Conservation (phyloP, 2,329 filamentous ascomycete genomes). For the Drechslerella dactyloides region DNA sequence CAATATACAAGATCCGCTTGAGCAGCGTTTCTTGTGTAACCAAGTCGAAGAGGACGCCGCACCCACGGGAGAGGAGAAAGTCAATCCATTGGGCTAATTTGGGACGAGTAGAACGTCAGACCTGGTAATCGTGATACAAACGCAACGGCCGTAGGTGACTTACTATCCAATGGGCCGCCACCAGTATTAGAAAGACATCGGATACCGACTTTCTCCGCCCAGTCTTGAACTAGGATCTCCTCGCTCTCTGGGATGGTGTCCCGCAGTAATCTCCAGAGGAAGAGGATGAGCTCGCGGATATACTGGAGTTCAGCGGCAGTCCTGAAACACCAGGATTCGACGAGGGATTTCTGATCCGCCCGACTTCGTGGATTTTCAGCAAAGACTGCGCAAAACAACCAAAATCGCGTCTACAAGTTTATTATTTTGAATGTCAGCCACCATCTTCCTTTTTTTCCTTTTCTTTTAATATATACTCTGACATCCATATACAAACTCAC, state of each 20-base stretch:
- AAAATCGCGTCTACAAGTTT: conserved; percentile 30
- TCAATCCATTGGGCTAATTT: conserved; percentile 48
- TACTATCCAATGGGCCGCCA: conserved; percentile 36
- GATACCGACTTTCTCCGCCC: conserved; percentile 45
- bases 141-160: neutral
- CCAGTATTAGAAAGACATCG: conserved; percentile 32
- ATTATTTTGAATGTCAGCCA: neutral
- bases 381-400: conserved; percentile 44
- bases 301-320: conserved; percentile 46
- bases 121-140: neutral
- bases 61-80: conserved; percentile 45
- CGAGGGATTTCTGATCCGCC: conserved; percentile 48
- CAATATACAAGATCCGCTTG: conserved; percentile 44
- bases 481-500: conserved; percentile 9
- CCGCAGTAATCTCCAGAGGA: conserved; percentile 39
- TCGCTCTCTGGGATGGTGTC: conserved; percentile 42
- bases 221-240: conserved; percentile 35
- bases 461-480: neutral
- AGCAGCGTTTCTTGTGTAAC: conserved; percentile 42
- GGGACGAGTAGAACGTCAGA: neutral
- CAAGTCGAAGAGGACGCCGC: conserved; percentile 45
- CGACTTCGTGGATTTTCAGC: conserved; percentile 42
- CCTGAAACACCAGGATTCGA: conserved; percentile 50
- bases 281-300: conserved; percentile 44
- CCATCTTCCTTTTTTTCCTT: neutral